A percentile compares a stretch with the other conserved stretches of the same genome.
phyloP scores from a whole-genome alignment of 805 yeast species.

The Ogataea pini region DNA sequence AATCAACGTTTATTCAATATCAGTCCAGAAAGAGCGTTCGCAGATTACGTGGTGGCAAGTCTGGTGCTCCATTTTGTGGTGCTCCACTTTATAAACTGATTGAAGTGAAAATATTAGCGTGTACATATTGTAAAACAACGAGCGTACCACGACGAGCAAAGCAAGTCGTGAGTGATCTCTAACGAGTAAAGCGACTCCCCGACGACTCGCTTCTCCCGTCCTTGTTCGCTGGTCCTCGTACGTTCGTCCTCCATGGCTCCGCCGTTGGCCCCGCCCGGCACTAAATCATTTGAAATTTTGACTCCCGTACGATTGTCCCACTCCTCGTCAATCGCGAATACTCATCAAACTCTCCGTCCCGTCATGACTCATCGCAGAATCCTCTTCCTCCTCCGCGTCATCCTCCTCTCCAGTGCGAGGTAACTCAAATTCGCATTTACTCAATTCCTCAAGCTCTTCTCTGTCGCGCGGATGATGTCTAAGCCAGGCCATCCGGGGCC shows the following conservation, averaged over 20 bases:
- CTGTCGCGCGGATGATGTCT: conserved; percentile 70
- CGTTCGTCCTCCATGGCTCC: neutral
- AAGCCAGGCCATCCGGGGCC: conserved; percentile 96
- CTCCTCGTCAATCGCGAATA: conserved; percentile 24
- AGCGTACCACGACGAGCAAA: neutral
- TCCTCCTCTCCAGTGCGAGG: conserved; percentile 39
- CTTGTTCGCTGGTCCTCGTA: too few species aligned
- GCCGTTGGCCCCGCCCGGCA: neutral
- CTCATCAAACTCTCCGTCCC: conserved; percentile 39
- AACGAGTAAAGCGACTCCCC: neutral
- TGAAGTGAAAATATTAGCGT: neutral
- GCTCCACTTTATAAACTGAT: conserved; percentile 83
- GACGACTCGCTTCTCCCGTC: too few species aligned
- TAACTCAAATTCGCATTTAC: conserved; percentile 61
- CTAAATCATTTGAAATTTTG: too few species aligned
- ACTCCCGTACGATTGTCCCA: too few species aligned
- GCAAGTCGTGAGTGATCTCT: neutral
- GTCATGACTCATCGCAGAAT: conserved; percentile 25
- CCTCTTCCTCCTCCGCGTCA: conserved; percentile 22
- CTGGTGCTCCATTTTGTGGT: conserved; percentile 85
- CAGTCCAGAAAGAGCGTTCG: conserved; percentile 62
- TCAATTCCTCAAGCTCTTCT: conserved; percentile 62
- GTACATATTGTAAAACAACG: neutral
- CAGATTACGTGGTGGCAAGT: conserved; percentile 86
- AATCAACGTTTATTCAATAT: conserved; percentile 26